Conservation (phyloP, 345 rosid genomes). For the Gossypium sturtianum region DNA sequence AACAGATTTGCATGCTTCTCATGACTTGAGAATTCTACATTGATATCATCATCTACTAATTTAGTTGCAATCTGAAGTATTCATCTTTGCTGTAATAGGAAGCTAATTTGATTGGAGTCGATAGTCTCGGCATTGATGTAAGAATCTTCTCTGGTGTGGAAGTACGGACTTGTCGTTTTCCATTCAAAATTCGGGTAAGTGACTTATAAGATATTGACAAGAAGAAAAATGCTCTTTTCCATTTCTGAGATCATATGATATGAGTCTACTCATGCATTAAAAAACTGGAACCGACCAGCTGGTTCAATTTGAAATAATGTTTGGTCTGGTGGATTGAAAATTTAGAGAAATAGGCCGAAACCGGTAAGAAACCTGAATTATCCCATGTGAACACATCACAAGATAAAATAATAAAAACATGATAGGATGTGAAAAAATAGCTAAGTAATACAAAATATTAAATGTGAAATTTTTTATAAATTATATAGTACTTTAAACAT, state of each 20-base stretch:
- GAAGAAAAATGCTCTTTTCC: background rate
- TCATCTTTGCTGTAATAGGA: conserved; percentile 30
- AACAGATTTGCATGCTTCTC: background rate
- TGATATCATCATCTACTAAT: background rate
- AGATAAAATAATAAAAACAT: background rate
- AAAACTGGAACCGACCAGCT: background rate
- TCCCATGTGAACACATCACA: background rate
- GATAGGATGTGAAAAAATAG: background rate
- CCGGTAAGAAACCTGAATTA: no score
- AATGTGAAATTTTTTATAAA: background rate
- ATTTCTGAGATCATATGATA: background rate
- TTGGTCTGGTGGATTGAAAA: no score
- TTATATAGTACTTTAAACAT: background rate
- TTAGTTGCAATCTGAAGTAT: conserved; percentile 5
- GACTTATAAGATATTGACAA: background rate
- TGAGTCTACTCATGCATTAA: background rate
- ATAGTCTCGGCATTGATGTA: conserved; percentile 92
- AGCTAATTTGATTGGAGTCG: conserved; percentile 74
- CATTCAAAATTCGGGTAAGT: conserved; percentile 73
- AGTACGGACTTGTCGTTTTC: conserved; percentile 86
- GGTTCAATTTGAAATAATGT: background rate
- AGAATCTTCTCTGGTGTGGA: conserved; percentile 60
- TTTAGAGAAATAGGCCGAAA: no score
- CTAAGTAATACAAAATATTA: background rate
- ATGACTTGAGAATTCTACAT: background rate